A percentile compares a stretch with the other conserved stretches of the same genome.
These are phyloP conservation scores for Canavalia gladiata DNA, from an alignment of 306 rosid genomes.

Conservation along the genomic window DNA sequence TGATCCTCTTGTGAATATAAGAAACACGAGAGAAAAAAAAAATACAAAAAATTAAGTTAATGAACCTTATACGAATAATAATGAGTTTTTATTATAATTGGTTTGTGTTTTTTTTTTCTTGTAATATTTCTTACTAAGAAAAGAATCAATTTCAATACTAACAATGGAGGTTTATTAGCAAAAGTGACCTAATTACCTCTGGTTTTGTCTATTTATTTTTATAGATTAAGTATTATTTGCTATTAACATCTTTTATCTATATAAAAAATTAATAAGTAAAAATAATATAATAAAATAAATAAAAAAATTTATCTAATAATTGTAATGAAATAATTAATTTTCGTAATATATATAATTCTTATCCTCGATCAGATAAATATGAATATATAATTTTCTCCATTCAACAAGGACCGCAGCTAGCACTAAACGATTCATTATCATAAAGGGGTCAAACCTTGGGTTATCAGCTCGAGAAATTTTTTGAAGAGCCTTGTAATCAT, in stretches of 20 bases:
- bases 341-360: too few species aligned
- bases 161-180: conserved; percentile 47
- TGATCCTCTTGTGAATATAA: neutral
- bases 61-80: neutral
- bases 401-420: conserved; percentile 25
- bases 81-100: neutral
- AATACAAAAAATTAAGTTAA: neutral
- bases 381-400: neutral
- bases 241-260: too few species aligned
- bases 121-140: neutral
- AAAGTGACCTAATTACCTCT: conserved; percentile 6
- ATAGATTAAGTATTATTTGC: too few species aligned
- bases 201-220: too few species aligned
- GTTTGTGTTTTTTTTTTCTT: neutral
- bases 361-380: too few species aligned
- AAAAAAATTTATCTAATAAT: too few species aligned
- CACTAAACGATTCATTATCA: conserved; percentile 41
- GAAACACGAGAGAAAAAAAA: neutral
- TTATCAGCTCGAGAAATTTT: conserved; percentile 71
- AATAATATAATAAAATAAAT: too few species aligned
- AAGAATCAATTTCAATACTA: conserved; percentile 49
- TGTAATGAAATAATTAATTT: too few species aligned
- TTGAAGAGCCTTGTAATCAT: conserved; percentile 48
- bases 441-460: conserved; percentile 62
- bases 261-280: too few species aligned